Percentiles rank a stretch among this genome's conserved stretches.
These are phyloP conservation scores for Colletotrichum camelliae DNA, from an alignment of 2,329 filamentous ascomycete species.

Conservation along the genomic window DNA sequence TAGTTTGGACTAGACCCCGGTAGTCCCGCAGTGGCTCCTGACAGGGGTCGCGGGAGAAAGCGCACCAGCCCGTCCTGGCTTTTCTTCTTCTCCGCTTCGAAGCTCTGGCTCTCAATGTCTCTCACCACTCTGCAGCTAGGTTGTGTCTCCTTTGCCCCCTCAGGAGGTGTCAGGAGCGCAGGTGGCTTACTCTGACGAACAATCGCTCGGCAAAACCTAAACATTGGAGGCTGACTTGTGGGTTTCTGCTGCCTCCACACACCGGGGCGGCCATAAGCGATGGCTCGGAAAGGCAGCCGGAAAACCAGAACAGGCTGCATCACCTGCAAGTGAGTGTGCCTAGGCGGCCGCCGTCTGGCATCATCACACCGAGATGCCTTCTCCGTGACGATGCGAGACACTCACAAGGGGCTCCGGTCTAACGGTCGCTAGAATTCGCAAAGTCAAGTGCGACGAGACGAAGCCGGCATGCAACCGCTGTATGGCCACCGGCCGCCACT, in stretches of 20 bases:
- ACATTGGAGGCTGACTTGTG: neutral
- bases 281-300: constrained; percentile 42
- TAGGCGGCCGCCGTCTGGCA: neutral
- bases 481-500: constrained; percentile 57
- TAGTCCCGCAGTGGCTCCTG: neutral
- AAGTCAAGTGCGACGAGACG: constrained; percentile 62
- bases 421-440: constrained; percentile 46
- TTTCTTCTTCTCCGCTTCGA: neutral
- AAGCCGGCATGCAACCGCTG: constrained; percentile 59
- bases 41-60: neutral
- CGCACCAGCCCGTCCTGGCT: neutral
- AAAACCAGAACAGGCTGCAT: constrained; percentile 56
- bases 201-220: neutral
- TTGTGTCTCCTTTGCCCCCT: neutral
- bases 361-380: neutral
- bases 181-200: neutral
- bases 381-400: neutral
- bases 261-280: neutral
- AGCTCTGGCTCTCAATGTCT: neutral
- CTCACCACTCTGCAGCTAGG: neutral
- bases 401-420: neutral
- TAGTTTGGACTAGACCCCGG: neutral
- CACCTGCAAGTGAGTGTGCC: constrained; percentile 56
- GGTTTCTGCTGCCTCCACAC: neutral
- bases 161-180: neutral